Conservation (phyloP, 108 stramenopile genomes). For the Fragilariopsis cylindrus region DNA sequence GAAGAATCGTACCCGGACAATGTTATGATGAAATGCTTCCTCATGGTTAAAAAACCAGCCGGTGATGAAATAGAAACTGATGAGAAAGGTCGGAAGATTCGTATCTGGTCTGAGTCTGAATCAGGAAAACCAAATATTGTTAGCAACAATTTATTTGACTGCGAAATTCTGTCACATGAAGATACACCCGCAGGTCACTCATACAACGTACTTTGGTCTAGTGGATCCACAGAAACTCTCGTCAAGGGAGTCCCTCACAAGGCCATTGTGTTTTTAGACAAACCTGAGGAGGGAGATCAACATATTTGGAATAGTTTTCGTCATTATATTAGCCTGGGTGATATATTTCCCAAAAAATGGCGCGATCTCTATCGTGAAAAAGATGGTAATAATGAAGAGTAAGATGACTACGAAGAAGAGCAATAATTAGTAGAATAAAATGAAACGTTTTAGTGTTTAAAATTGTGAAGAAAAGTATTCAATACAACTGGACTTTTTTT, state of each 20-base stretch:
- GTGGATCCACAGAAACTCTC: conserved; percentile 18
- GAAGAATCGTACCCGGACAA: conserved; percentile 40
- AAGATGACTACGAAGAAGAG: conserved; percentile 1
- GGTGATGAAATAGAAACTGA: conserved; percentile 26
- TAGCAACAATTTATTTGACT: conserved; percentile 48
- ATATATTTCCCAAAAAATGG: conserved; percentile 54
- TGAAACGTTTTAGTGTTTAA: no score
- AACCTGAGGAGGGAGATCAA: conserved; percentile 43
- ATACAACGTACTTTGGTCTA: conserved; percentile 13
- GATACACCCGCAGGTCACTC: conserved; percentile 11
- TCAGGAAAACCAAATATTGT: conserved; percentile 19
- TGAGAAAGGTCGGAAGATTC: conserved; percentile 30
- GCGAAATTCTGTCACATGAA: conserved; percentile 19
- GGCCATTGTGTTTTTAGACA: conserved; percentile 67
- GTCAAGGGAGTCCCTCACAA: conserved; percentile 68
- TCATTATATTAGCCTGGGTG: conserved; percentile 67
- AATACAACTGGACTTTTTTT: not conserved
- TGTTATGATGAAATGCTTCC: conserved; percentile 44
- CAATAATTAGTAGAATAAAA: not conserved
- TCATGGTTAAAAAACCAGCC: conserved; percentile 37
- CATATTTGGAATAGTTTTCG: conserved; percentile 41
- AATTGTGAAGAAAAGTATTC: no score
- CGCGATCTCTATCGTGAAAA: not conserved
- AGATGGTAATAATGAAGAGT: conserved; percentile 2
- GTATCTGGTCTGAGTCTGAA: conserved; percentile 26